Conservation (phyloP, 2,329 filamentous ascomycete genomes). For the Talaromyces sp. region DNA sequence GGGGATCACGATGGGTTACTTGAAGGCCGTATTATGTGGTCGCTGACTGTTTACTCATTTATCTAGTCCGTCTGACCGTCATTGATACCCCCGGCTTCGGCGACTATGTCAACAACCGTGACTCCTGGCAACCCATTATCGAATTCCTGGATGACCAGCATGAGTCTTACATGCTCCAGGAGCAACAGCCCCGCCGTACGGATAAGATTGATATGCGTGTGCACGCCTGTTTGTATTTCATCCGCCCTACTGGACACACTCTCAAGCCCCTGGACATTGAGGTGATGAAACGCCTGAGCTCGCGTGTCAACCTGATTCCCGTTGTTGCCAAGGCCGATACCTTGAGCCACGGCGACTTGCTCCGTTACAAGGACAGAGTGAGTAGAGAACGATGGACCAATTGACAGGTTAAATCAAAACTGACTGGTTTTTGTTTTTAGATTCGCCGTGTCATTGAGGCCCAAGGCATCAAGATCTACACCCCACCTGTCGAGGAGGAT, state of each 20-base stretch:
- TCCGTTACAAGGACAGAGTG: constrained; percentile 94
- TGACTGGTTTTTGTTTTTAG: constrained; percentile 49
- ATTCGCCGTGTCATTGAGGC: constrained; percentile 95
- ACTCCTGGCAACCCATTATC: constrained; percentile 99
- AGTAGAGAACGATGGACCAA: constrained; percentile 32
- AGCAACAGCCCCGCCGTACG: constrained; percentile 95
- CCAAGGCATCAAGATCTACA: constrained; percentile 99
- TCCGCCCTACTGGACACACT: constrained; percentile 96
- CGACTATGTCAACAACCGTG: constrained; percentile 99
- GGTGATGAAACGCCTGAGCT: constrained; percentile 99
- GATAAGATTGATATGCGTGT: constrained; percentile 99
- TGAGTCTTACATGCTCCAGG: constrained; percentile 99
- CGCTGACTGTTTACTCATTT: constrained; percentile 6
- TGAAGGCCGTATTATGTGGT: not conserved
- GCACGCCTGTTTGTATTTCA: constrained; percentile 98
- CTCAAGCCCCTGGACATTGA: constrained; percentile 98
- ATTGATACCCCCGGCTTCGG: constrained; percentile 99
- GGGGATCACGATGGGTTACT: not conserved
- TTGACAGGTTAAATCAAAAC: not conserved
- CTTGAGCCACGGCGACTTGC: constrained; percentile 85
- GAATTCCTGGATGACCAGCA: constrained; percentile 99
- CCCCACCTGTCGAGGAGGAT: constrained; percentile 95
- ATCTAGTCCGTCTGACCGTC: constrained; percentile 88
- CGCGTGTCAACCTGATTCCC: constrained; percentile 96
- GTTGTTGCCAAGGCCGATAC: constrained; percentile 99